Conservation (phyloP, 345 rosid species). For the Erodium maritimum region DNA sequence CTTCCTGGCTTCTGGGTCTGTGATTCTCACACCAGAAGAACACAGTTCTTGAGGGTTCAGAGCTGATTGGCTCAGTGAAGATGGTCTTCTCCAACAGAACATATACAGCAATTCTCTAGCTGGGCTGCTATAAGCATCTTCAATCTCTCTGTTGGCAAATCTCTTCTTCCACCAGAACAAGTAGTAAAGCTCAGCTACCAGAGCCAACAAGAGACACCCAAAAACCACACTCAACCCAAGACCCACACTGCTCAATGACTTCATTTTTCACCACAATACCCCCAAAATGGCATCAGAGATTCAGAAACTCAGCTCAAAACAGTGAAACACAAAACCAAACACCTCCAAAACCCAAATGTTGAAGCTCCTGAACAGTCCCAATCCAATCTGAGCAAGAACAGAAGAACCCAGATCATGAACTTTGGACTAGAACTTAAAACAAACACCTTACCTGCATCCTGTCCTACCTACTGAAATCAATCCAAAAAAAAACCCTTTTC, state of each 20-base stretch:
- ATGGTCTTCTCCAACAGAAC: constrained; percentile 55
- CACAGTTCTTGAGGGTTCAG: constrained; percentile 27
- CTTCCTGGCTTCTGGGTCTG: constrained; percentile 29
- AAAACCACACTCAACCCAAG: constrained; percentile 87
- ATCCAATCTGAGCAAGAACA: constrained; percentile 16
- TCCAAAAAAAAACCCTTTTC: constrained; percentile 14
- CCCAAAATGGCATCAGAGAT: neutral
- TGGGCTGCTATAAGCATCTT: constrained; percentile 56
- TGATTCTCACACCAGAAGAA: too few species aligned
- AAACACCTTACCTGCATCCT: constrained; percentile 20
- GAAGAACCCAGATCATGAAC: constrained; percentile 12
- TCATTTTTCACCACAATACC: constrained; percentile 35
- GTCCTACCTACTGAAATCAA: constrained; percentile 12
- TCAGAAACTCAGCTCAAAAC: too few species aligned
- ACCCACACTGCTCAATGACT: constrained; percentile 81
- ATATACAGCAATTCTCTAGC: constrained; percentile 62
- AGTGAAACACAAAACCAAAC: neutral
- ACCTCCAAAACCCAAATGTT: constrained; percentile 1
- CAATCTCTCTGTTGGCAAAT: constrained; percentile 28
- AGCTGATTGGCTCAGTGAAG: constrained; percentile 30
- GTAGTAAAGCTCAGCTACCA: constrained; percentile 76
- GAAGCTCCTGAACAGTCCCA: constrained; percentile 12
- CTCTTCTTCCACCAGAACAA: constrained; percentile 88
- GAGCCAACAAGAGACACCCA: constrained; percentile 71
- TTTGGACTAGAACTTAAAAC: constrained; percentile 18